Base-by-base conservation (phyloP, 148 eudicot genomes). In the Cornus kousa region DNA sequence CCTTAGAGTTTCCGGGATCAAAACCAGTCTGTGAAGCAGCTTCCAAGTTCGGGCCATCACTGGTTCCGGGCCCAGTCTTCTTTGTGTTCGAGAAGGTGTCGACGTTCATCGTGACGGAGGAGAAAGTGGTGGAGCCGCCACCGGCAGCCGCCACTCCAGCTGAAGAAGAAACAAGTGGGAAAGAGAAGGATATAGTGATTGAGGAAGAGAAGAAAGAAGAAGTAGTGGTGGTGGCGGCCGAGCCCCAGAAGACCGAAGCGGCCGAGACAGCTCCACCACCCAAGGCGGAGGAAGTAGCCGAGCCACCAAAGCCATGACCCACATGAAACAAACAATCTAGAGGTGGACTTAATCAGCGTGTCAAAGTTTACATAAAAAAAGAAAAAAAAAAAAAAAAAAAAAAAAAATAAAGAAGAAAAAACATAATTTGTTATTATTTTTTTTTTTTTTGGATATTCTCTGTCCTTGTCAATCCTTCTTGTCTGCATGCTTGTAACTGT, bases 51-150 rank as follows among this genome's bases (percentile, higher is more conserved):
- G 97, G 97, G 73, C 82, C 92, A 68, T 78, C 81, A 23, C 67
- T 82, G 31, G 74, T 89, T 60, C 70, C 85, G 5, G 97, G 90
- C 1, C 97, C 94, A 33, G 59, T 92, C 7, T 46, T 75, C 76
- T 92, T 87, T 53, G 79, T 90, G 9, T 86, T 92, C 16, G 90
- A 90, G 80, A 89, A 90, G 82, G 94, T 90, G 1, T 89, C 97
- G 6, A 87, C 88, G 5, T 86, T 88, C 22, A 72, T 90, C 59
- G 85, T 76, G 1, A 62, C 70, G 1, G 83, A 82, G 62, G 91
- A 88, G 83, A 84, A 87, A 39, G 65, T 20, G 5, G 83, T 73
- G n/a, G 86, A 82, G 62, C 71, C 89, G 4, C 70, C 82, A 5
- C 65, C 87, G n/a, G 81, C 84, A n/a, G n/a, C 48, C 48, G 48